Percentiles rank a stretch among this genome's conserved stretches.
Conservation (phyloP, 352 stramenopile genomes). For the Peronospora tabacina region DNA sequence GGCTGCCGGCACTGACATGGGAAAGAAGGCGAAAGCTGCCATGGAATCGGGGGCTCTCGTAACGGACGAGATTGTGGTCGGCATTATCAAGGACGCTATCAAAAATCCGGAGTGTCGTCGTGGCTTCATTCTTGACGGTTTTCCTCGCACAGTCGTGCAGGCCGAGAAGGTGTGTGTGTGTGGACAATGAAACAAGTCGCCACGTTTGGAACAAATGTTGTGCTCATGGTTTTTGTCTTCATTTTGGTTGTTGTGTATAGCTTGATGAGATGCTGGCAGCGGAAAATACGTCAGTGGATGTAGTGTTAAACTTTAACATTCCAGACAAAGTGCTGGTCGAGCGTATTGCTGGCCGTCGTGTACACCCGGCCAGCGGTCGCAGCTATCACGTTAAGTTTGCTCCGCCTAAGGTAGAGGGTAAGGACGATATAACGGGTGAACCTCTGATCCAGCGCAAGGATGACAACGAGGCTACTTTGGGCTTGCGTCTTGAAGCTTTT, state of each 20-base stretch:
- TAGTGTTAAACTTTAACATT: slow-evolving; percentile 94
- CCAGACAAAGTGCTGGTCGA: slow-evolving; percentile 94
- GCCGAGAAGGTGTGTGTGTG: slow-evolving; percentile 81
- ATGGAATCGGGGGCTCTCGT: slow-evolving; percentile 95
- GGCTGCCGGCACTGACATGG: slow-evolving; percentile 93
- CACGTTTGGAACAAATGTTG: not conserved
- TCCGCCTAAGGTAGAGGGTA: slow-evolving; percentile 85
- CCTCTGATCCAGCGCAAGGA: slow-evolving; percentile 95
- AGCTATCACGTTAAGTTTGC: slow-evolving; percentile 98
- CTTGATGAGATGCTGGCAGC: slow-evolving; percentile 95
- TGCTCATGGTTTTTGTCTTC: slow-evolving; percentile 5
- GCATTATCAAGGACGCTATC: slow-evolving; percentile 99
- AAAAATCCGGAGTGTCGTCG: slow-evolving; percentile 94
- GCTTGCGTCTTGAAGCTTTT: slow-evolving; percentile 90
- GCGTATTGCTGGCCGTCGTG: slow-evolving; percentile 93
- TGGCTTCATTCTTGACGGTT: slow-evolving; percentile 99
- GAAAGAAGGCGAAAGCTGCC: slow-evolving; percentile 95
- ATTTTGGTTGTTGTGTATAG: slow-evolving; percentile 19
- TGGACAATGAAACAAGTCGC: not conserved
- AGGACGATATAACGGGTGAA: slow-evolving; percentile 93
- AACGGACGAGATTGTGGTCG: slow-evolving; percentile 98
- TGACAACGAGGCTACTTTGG: slow-evolving; percentile 91
- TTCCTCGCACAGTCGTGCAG: slow-evolving; percentile 97
- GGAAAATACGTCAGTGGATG: slow-evolving; percentile 82
- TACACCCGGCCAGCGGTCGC: slow-evolving; percentile 92